Conservation (phyloP, 2,329 filamentous ascomycete genomes). For the Pezicula neosporulosa region DNA sequence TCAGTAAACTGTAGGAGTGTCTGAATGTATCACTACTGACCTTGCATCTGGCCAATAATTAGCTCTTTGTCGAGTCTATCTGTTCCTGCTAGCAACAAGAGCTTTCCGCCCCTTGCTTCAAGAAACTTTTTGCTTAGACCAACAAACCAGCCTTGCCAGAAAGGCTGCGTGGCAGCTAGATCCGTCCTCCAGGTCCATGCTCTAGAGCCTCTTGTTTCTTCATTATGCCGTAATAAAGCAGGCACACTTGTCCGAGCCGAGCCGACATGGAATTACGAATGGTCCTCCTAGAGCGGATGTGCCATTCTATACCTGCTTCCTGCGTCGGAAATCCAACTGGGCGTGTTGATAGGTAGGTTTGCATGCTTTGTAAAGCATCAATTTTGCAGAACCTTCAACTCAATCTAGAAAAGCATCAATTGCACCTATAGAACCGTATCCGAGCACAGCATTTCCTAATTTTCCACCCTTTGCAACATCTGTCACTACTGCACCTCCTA, state of each 20-base stretch:
- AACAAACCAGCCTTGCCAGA: slow-evolving; percentile 92
- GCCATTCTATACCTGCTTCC: slow-evolving; percentile 86
- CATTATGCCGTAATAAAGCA: slow-evolving; percentile 59
- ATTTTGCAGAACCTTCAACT: slow-evolving; percentile 92
- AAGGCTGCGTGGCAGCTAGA: slow-evolving; percentile 76
- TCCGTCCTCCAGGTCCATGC: slow-evolving; percentile 83
- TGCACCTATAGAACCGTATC: slow-evolving; percentile 94
- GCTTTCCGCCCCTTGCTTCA: slow-evolving; percentile 74
- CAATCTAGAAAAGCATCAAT: too few species aligned
- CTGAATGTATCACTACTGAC: slow-evolving; percentile 37
- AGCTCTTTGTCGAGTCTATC: slow-evolving; percentile 87
- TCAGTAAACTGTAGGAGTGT: slow-evolving; percentile 4
- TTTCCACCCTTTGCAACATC: slow-evolving; percentile 68
- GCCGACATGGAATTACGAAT: slow-evolving; percentile 83
- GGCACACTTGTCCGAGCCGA: slow-evolving; percentile 80
- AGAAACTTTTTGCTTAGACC: slow-evolving; percentile 89
- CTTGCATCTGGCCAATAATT: slow-evolving; percentile 97
- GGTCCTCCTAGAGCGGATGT: slow-evolving; percentile 82
- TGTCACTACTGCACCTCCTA: slow-evolving; percentile 88
- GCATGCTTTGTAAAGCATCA: slow-evolving; percentile 92
- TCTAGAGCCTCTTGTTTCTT: slow-evolving; percentile 25
- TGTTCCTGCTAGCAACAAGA: slow-evolving; percentile 82
- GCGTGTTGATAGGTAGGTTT: slow-evolving; percentile 80
- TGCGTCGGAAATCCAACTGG: slow-evolving; percentile 76
- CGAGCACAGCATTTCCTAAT: slow-evolving; percentile 68